phyloP scores from a whole-genome alignment of 768 basidiomycete species.

The Termitomyces sp. region DNA sequence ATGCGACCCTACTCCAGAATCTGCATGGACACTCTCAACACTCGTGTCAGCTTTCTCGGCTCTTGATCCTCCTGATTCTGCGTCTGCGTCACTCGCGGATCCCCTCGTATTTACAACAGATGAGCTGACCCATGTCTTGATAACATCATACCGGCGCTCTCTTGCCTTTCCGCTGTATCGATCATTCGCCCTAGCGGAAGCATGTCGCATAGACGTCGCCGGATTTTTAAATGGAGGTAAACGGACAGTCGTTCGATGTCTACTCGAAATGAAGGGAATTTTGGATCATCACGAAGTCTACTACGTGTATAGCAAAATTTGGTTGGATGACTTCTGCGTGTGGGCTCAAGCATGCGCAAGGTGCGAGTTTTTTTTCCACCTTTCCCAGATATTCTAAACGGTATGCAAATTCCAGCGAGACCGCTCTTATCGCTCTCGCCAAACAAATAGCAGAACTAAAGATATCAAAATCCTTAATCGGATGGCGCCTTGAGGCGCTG shows the following conservation, averaged over 20 bases:
- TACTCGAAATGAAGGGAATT: conserved; percentile 68
- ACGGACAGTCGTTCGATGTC: conserved; percentile 53
- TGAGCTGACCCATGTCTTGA: conserved; percentile 47
- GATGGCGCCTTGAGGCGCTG: conserved; percentile 66
- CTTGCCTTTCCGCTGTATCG: conserved; percentile 77
- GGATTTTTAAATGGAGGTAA: conserved; percentile 52
- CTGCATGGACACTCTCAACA: conserved; percentile 77
- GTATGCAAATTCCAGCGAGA: conserved; percentile 43
- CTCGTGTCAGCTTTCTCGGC: conserved; percentile 79
- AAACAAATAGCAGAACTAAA: conserved; percentile 28
- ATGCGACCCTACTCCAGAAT: conserved; percentile 79
- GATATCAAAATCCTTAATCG: conserved; percentile 51
- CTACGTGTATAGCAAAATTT: conserved; percentile 83
- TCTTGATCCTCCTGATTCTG: conserved; percentile 70
- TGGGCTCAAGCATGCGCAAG: conserved; percentile 70
- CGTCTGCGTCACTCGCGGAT: conserved; percentile 25
- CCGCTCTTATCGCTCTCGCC: conserved; percentile 41
- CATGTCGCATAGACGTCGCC: conserved; percentile 61
- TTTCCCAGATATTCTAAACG: neutral
- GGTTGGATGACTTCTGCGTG: conserved; percentile 82
- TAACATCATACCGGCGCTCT: conserved; percentile 66
- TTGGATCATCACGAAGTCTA: conserved; percentile 82
- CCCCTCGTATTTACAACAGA: conserved; percentile 28
- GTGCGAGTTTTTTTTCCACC: conserved; percentile 33
- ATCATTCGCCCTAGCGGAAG: conserved; percentile 68